Percentiles rank a stretch among this genome's conserved stretches.
phyloP scores from a whole-genome alignment of 2,329 filamentous ascomycete genomes.

The Xylariomycetidae sp. region DNA sequence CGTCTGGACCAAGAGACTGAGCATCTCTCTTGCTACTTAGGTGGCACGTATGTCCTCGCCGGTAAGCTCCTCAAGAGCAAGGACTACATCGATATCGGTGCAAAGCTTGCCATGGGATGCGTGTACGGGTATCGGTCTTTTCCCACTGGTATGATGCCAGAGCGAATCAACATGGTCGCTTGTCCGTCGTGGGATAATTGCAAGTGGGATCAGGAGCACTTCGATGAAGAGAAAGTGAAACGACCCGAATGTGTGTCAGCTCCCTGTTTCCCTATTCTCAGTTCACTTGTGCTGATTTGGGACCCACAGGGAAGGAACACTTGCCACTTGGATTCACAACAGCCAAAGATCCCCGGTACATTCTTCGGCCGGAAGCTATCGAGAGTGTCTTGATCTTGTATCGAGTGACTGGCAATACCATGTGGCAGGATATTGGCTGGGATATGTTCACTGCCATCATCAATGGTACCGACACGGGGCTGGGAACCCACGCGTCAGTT shows the following conservation, averaged over 20 bases:
- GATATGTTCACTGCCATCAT: constrained; percentile 24
- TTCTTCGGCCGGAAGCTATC: constrained; percentile 28
- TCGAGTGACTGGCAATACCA: constrained; percentile 21
- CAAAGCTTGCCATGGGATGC: constrained; percentile 56
- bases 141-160: constrained; percentile 55
- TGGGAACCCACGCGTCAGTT: constrained; percentile 22
- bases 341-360: constrained; percentile 30
- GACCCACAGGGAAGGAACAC: constrained; percentile 26
- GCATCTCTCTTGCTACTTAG: constrained; percentile 65
- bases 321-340: constrained; percentile 51
- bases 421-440: constrained; percentile 26
- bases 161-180: constrained; percentile 47
- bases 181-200: constrained; percentile 30
- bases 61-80: constrained; percentile 52
- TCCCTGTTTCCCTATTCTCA: too few relatives aligned
- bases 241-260: constrained; percentile 19
- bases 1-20: constrained; percentile 33
- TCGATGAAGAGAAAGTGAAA: constrained; percentile 16
- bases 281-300: constrained; percentile 11
- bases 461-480: constrained; percentile 19
- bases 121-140: constrained; percentile 55
- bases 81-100: constrained; percentile 49
- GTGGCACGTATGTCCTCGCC: constrained; percentile 64
- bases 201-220: constrained; percentile 19
- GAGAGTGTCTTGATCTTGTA: constrained; percentile 29